Evolutionary conservation across 1,139 yeast genomes (phyloP), one percentile per base, ranked within the genome.

Genomic region (Keqinozyma sinolaborantium): DNA sequence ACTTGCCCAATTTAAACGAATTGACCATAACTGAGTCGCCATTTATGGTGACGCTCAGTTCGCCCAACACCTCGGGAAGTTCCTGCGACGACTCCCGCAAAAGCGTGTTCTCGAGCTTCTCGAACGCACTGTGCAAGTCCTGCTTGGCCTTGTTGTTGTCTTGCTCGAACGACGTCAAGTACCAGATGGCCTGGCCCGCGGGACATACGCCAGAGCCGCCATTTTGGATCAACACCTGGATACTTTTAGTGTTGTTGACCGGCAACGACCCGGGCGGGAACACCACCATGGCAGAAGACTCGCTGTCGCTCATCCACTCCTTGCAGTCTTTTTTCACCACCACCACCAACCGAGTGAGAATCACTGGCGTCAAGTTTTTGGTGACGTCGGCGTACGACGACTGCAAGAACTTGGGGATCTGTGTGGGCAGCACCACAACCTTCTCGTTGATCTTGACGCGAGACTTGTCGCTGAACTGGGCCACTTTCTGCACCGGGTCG

Each of bases 191-290:
- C 48, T 90, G 92, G 29, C 87, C 95, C n/a, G 57, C 58, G 1
- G 97, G 95, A 47, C 95, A 88, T 41, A 84, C 83, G 11, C 95
- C 97, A 2, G 92, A 70, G 8, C 86, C 92, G n/a, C 88, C 79
- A 30, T 95, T 95, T 66, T 86, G 79, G 26, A 92, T 84, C 25
- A 90, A 64, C 4, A 83, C 94, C 58, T 90, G 97, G 19, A 92
- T 94, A 4, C 94, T 85, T 40, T 65, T 70, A 33, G 62, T 63
- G 53, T 90, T 90, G 35, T 72, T 61, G 1, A 85, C 72, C 12
- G 82, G 71, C 34, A 90, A 69, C 0, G 95, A 79, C 14, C 75
- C 74, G 14, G 95, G 94, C n/a, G 98, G 97, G 69, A 92, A 92
- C 1, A 88, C 95, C 12, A 90, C 95, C 27, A 88, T 71, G 1